phyloP scores from a whole-genome alignment of 208 protist genomes.

The Leishmania amazonensis region DNA sequence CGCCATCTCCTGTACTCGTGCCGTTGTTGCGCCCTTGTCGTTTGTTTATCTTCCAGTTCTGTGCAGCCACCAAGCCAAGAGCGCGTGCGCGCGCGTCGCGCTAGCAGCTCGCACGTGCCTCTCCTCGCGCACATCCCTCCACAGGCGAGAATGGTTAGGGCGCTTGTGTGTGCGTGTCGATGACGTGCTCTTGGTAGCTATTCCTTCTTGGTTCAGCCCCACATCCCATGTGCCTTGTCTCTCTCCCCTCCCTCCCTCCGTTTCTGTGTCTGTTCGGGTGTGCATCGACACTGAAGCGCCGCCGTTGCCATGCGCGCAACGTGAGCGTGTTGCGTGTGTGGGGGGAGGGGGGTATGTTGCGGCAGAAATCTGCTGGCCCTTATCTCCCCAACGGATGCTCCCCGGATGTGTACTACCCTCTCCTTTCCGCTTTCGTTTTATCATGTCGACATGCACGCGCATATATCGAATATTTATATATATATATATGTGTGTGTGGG shows the following conservation, averaged over 20 bases:
- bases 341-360: neutral
- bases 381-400: neutral
- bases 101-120: neutral
- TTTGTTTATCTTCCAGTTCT: neutral
- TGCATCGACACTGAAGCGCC: neutral
- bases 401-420: neutral
- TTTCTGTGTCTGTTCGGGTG: neutral
- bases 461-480: neutral
- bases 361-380: neutral
- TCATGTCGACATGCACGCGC: no score
- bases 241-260: neutral
- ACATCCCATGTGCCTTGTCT: neutral
- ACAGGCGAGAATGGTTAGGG: neutral
- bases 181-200: neutral
- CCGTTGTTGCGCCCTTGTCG: neutral
- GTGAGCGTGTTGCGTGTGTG: neutral
- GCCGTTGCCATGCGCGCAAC: neutral
- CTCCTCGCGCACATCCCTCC: neutral
- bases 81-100: neutral
- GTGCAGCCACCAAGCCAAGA: neutral
- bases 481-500: neutral
- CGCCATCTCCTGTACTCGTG: neutral
- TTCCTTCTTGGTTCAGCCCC: neutral
- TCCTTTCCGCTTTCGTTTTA: neutral
- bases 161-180: neutral